Evolutionary conservation across 2,329 filamentous ascomycete species (phyloP).

Genomic region (Hypomyces rosellus): DNA sequence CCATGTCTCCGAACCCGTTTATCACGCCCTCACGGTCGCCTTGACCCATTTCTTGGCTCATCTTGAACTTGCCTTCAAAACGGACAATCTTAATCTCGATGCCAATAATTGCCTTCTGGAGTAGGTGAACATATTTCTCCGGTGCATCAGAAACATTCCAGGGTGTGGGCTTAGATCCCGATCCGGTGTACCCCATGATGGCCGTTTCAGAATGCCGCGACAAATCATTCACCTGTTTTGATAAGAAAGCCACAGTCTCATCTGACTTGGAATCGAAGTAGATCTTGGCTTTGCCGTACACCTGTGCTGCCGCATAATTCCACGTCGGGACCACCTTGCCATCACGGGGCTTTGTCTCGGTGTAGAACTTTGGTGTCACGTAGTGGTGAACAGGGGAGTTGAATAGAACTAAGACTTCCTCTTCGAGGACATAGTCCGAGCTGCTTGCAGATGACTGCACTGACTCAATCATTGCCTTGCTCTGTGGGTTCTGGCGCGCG

Average conservation of each 20-base stretch:
- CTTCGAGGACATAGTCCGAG: slow-evolving; percentile 26
- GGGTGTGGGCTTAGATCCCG: slow-evolving; percentile 21
- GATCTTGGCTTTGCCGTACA: slow-evolving; percentile 51
- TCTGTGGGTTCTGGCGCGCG: slow-evolving; percentile 57
- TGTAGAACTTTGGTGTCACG: slow-evolving; percentile 63
- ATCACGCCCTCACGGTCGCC: slow-evolving; percentile 53
- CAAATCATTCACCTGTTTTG: slow-evolving; percentile 47
- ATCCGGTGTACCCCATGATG: slow-evolving; percentile 50
- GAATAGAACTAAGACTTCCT: slow-evolving; percentile 60
- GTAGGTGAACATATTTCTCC: slow-evolving; percentile 45
- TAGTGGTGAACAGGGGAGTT: slow-evolving; percentile 54
- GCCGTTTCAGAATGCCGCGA: slow-evolving; percentile 42
- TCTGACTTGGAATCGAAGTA: slow-evolving; percentile 43
- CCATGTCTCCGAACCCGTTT: slow-evolving; percentile 43
- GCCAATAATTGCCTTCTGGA: slow-evolving; percentile 55
- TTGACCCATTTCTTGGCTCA: slow-evolving; percentile 53
- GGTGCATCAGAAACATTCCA: slow-evolving; percentile 57
- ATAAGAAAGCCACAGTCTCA: slow-evolving; percentile 42
- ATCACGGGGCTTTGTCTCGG: slow-evolving; percentile 55
- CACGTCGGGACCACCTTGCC: slow-evolving; percentile 66
- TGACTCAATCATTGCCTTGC: slow-evolving; percentile 52
- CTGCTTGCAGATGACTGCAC: slow-evolving; percentile 13
- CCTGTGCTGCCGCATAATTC: slow-evolving; percentile 63
- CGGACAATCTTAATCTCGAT: slow-evolving; percentile 51
- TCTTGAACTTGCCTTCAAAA: slow-evolving; percentile 58